Evolutionary conservation across 2,329 filamentous ascomycete species (phyloP).

Genomic region (Penicillium freii): DNA sequence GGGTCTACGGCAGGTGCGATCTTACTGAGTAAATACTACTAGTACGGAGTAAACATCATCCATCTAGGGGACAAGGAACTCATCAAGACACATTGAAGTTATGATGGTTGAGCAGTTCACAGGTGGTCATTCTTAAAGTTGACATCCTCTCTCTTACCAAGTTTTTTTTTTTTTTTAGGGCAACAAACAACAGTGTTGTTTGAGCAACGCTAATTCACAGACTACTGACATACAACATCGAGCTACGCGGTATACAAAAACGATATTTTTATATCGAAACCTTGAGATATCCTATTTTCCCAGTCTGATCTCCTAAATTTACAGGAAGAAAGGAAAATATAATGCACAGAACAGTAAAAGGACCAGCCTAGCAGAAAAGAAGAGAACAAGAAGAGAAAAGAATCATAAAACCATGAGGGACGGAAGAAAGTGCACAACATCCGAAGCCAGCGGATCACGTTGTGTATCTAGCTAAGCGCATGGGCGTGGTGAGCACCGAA

Average conservation of each 20-base stretch:
- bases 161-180: no score
- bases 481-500: slow-evolving; percentile 20
- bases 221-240: background rate
- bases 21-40: no score
- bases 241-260: background rate
- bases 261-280: background rate
- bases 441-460: slow-evolving; percentile 22
- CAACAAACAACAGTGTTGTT: background rate
- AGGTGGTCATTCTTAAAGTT: background rate
- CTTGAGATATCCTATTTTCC: slow-evolving; percentile 7
- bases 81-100: background rate
- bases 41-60: no score
- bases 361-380: slow-evolving; percentile 7
- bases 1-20: background rate
- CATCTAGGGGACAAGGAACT: background rate
- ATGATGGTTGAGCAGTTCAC: background rate
- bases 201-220: background rate
- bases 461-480: slow-evolving; percentile 23
- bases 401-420: background rate
- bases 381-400: slow-evolving; percentile 1
- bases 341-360: slow-evolving; percentile 9
- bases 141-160: background rate
- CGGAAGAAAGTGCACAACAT: background rate
- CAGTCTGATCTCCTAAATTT: slow-evolving; percentile 16
- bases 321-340: slow-evolving; percentile 18